These are phyloP conservation scores for Amauroascus niger DNA, from an alignment of 2,329 filamentous ascomycete species.

Conservation along the genomic window DNA sequence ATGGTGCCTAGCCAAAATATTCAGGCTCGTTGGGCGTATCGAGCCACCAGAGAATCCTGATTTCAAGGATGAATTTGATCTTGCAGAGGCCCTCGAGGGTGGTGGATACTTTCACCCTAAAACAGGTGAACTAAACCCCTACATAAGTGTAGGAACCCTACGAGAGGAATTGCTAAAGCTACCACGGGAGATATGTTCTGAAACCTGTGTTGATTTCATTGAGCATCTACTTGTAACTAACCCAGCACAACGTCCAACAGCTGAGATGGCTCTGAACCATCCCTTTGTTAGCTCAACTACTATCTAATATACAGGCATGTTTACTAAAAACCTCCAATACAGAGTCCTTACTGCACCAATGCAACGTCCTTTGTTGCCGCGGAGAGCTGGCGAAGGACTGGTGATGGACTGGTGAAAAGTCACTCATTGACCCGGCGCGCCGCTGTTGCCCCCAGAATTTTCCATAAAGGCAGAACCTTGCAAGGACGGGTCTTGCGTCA, in stretches of 20 bases:
- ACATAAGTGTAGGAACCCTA: background rate
- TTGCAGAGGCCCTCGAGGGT: conserved; percentile 1
- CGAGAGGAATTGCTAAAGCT: conserved; percentile 7
- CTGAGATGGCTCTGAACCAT: conserved; percentile 8
- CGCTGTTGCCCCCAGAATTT: no score
- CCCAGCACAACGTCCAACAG: conserved; percentile 2
- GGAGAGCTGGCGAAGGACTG: no score
- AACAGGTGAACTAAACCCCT: background rate
- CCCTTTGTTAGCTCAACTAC: conserved; percentile 7
- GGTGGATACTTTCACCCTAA: background rate
- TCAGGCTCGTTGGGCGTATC: conserved; percentile 8
- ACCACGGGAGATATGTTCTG: conserved; percentile 4
- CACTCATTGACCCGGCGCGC: no score
- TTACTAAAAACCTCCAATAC: no score
- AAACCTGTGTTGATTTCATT: conserved; percentile 8
- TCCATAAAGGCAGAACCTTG: no score
- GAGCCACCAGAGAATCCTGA: background rate
- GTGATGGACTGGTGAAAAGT: no score
- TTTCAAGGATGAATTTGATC: conserved; percentile 10
- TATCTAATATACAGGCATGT: no score
- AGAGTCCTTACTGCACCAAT: no score
- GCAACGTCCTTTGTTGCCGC: no score
- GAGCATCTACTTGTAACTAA: conserved; percentile 11
- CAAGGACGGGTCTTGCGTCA: no score
- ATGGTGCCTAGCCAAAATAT: conserved; percentile 13